phyloP scores from a whole-genome alignment of 2,329 filamentous ascomycete species.

The Nigrospora oryzae region DNA sequence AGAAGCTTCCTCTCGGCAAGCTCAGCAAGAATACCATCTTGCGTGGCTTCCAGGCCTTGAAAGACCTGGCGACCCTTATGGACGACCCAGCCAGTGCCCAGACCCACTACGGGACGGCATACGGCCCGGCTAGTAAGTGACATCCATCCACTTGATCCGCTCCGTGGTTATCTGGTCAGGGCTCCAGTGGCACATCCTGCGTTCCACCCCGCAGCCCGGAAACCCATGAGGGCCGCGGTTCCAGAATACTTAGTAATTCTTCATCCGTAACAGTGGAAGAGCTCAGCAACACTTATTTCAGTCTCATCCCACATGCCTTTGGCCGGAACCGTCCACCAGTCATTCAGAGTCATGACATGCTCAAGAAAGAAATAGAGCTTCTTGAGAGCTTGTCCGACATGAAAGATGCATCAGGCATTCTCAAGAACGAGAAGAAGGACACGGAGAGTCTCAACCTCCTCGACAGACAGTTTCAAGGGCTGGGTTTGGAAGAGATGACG shows the following conservation, averaged over 20 bases:
- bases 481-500: constrained; percentile 71
- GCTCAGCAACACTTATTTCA: constrained; percentile 73
- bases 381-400: constrained; percentile 77
- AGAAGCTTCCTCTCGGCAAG: constrained; percentile 78
- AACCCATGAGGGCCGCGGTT: too few species aligned
- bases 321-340: constrained; percentile 65
- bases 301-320: constrained; percentile 66
- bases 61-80: constrained; percentile 64
- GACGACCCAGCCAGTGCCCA: constrained; percentile 38
- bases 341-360: constrained; percentile 43
- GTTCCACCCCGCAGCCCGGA: too few species aligned
- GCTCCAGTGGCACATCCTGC: too few species aligned
- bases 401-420: constrained; percentile 71
- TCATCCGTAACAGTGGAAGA: constrained; percentile 32
- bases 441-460: constrained; percentile 51
- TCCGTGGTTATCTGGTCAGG: too few species aligned
- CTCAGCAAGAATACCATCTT: constrained; percentile 71
- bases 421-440: constrained; percentile 54
- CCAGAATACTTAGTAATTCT: too few species aligned
- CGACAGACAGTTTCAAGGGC: constrained; percentile 63
- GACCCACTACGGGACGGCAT: constrained; percentile 29
- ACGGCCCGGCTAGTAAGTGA: constrained; percentile 21
- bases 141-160: too few species aligned
- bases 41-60: constrained; percentile 67
- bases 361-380: constrained; percentile 72